phyloP scores from a whole-genome alignment of 2,329 filamentous ascomycete genomes.

The Atkinsonella hypoxylon region DNA sequence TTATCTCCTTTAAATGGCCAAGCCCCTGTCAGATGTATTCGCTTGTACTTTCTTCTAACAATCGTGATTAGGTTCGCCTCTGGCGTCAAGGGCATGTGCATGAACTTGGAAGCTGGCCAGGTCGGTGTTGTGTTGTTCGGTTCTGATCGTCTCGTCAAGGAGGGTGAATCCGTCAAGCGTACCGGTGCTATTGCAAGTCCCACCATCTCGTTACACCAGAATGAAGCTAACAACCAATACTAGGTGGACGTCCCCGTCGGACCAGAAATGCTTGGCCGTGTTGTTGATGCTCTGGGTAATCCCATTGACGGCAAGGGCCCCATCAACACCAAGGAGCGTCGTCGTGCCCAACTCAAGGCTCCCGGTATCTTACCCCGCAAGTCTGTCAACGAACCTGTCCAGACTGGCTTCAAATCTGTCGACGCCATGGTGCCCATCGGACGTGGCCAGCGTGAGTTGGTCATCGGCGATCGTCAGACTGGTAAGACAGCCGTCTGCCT shows the following conservation, averaged over 20 bases:
- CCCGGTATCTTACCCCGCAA: conserved; percentile 94
- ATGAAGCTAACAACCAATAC: conserved; percentile 14
- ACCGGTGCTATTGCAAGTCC: conserved; percentile 92
- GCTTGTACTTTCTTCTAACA: conserved; percentile 11
- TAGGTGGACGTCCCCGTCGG: conserved; percentile 97
- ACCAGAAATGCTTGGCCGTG: conserved; percentile 86
- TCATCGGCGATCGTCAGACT: conserved; percentile 99
- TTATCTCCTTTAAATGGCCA: background rate
- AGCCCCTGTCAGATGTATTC: background rate
- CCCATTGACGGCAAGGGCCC: conserved; percentile 99
- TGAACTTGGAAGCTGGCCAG: conserved; percentile 99
- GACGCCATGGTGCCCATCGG: conserved; percentile 99
- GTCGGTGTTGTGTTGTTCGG: conserved; percentile 99
- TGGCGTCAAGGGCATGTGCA: conserved; percentile 99
- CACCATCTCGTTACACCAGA: background rate
- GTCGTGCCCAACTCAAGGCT: conserved; percentile 97
- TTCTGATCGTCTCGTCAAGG: conserved; percentile 99
- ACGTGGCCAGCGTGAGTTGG: conserved; percentile 99
- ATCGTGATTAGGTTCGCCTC: conserved; percentile 73
- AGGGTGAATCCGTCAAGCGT: conserved; percentile 99
- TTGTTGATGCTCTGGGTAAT: conserved; percentile 96
- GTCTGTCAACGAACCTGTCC: conserved; percentile 96
- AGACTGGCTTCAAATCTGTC: conserved; percentile 98
- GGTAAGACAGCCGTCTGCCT: conserved; percentile 98
- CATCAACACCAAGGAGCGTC: conserved; percentile 79